Evolutionary conservation across 2,329 filamentous ascomycete genomes (phyloP).

Genomic region (Fusarium pseudonygamai): DNA sequence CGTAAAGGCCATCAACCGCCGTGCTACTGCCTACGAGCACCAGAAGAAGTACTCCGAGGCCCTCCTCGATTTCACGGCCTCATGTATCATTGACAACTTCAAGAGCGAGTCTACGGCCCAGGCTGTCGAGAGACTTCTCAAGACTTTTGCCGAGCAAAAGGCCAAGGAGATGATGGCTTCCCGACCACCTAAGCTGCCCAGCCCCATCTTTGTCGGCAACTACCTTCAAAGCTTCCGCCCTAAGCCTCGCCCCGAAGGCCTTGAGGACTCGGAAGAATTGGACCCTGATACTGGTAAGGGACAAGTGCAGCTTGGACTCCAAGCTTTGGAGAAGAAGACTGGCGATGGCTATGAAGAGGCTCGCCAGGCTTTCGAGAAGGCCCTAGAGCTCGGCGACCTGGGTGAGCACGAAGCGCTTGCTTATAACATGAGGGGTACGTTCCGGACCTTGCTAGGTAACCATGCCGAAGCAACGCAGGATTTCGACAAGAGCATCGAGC

Average conservation of each 20-base stretch:
- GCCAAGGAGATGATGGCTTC: constrained; percentile 89
- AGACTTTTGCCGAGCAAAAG: constrained; percentile 96
- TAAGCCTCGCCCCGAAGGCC: constrained; percentile 79
- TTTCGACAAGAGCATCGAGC: constrained; percentile 90
- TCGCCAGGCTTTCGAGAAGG: constrained; percentile 84
- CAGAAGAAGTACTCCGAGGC: constrained; percentile 91
- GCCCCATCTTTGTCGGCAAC: constrained; percentile 96
- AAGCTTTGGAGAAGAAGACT: constrained; percentile 85
- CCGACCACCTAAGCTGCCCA: constrained; percentile 88
- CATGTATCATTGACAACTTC: constrained; percentile 98
- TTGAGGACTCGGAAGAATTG: constrained; percentile 84
- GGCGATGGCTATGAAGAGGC: constrained; percentile 93
- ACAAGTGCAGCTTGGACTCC: constrained; percentile 84
- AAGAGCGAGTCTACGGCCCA: constrained; percentile 89
- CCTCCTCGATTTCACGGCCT: constrained; percentile 96
- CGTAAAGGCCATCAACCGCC: constrained; percentile 95
- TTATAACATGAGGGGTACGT: constrained; percentile 96
- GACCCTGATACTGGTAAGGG: constrained; percentile 82
- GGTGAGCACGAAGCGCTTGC: constrained; percentile 88
- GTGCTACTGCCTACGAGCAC: constrained; percentile 96
- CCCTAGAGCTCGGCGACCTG: constrained; percentile 82
- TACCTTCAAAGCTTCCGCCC: constrained; percentile 98
- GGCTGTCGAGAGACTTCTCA: constrained; percentile 90
- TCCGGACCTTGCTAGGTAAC: constrained; percentile 91
- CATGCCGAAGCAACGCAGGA: constrained; percentile 84